Conservation (phyloP, 2,329 filamentous ascomycete genomes). For the Colletotrichum sp. region DNA sequence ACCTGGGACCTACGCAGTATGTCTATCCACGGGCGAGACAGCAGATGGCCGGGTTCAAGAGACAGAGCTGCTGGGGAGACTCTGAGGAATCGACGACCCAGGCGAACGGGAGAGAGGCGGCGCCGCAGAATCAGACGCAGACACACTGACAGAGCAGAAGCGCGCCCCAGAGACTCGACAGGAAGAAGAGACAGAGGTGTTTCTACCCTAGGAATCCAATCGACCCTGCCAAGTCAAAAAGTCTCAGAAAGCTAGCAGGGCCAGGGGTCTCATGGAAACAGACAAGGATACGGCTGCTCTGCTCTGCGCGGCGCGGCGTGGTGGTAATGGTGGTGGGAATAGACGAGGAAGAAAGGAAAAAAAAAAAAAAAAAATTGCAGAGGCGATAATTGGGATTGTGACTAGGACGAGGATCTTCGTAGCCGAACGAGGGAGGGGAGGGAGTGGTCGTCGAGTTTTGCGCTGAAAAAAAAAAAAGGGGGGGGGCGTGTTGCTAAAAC, state of each 20-base stretch:
- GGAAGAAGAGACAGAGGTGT: background rate
- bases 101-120: background rate
- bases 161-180: background rate
- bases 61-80: background rate
- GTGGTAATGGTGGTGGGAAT: background rate
- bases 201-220: background rate
- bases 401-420: conserved; percentile 4
- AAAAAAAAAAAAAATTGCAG: background rate
- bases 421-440: background rate
- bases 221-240: conserved; percentile 16
- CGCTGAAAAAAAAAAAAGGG: background rate
- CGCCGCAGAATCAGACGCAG: background rate
- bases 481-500: background rate
- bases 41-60: background rate
- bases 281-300: background rate
- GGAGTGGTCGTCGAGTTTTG: background rate
- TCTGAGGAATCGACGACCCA: background rate
- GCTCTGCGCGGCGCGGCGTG: background rate
- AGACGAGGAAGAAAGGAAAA: background rate
- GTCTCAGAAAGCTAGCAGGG: conserved; percentile 20
- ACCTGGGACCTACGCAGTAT: background rate
- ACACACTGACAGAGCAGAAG: background rate
- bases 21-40: background rate
- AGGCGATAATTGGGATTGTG: background rate
- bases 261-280: background rate